These are phyloP conservation scores for Pseudogymnoascus sp. DNA, from an alignment of 2,329 filamentous ascomycete species.

Conservation along the genomic window DNA sequence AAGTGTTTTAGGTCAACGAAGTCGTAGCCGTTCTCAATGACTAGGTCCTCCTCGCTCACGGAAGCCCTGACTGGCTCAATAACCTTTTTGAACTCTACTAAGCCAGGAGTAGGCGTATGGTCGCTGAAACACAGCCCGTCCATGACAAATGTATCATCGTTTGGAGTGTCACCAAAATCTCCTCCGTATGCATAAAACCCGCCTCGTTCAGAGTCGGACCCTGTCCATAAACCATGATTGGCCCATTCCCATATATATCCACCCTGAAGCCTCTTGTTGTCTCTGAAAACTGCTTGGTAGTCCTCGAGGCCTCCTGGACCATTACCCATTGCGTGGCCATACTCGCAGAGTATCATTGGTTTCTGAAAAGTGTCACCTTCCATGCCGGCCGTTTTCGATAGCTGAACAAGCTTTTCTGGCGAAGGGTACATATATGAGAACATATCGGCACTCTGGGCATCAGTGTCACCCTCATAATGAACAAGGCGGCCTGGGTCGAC, in stretches of 20 bases:
- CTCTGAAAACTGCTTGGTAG: constrained; percentile 52
- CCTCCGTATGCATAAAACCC: constrained; percentile 51
- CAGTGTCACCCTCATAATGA: constrained; percentile 48
- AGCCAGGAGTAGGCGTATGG: constrained; percentile 47
- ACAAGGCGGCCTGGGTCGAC: constrained; percentile 43
- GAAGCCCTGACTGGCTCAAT: constrained; percentile 44
- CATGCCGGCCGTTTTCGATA: constrained; percentile 11
- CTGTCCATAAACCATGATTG: constrained; percentile 48
- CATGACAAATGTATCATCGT: constrained; percentile 54
- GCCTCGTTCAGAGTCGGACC: constrained; percentile 28
- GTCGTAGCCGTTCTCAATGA: constrained; percentile 41
- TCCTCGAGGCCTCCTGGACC: constrained; percentile 61
- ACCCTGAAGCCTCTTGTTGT: constrained; percentile 28
- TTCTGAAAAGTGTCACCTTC: constrained; percentile 32
- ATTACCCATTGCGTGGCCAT: constrained; percentile 62
- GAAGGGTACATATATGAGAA: constrained; percentile 48
- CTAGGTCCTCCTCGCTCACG: constrained; percentile 31
- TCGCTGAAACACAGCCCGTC: constrained; percentile 47
- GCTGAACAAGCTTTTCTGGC: constrained; percentile 30
- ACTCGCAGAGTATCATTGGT: constrained; percentile 51
- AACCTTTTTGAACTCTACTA: constrained; percentile 49
- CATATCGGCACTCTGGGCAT: constrained; percentile 45
- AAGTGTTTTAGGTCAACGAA: constrained; percentile 44
- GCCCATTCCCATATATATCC: constrained; percentile 55
- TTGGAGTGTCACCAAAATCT: constrained; percentile 52